Base-by-base conservation (phyloP, 1,284 basidiomycete genomes). In the Tremellales sp. region DNA sequence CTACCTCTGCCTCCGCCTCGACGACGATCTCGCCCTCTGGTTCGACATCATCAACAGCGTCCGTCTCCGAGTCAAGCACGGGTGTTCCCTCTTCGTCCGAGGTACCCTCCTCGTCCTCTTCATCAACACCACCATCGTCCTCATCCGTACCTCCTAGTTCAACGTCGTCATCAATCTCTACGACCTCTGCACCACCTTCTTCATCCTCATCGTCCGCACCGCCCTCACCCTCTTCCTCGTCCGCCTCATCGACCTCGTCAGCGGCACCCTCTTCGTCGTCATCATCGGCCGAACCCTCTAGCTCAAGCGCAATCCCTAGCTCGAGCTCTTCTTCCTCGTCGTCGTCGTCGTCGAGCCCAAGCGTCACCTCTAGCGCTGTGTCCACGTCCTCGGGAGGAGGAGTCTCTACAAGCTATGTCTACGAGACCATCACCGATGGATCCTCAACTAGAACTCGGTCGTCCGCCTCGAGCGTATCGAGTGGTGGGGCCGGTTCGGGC, bases 1-100 rank as follows among this genome's bases (percentile, higher is more conserved):
- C 29, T 19, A 48, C 52, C 19, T 53, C 54, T 12, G 37, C 48
- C 10, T 39, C 45, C 13, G 36, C 48, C 24, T 56, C 61, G 19
- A 36, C 53, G 23, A 41, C 31, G 15, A 13, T 19, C 23, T 31
- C 54, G 10, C 21, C 52, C 15, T 45, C 46, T 13, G 40, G 53
- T 3, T 48, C 55, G 4, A 45, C 49, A 22, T 39, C 52, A 15
- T 45, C 43, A 6, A 35, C 46, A n/a, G 26, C 26, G 19, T 37
- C 45, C 11, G 43, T 27, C 29, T 17, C 29, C 13, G 15, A 5
- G 13, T 36, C 33, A 36, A 43, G 23, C 25, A 17, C 17, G 42
- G 24, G 10, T 27, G 19, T 27, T 21, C 21, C 41, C 36, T 19
- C 44, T 23, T 29, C 40, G 29, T 44, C 49, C 12, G 37, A 36